Evolutionary conservation across 805 yeast species (phyloP).

Genomic region (Metschnikowia cerradonensis): DNA sequence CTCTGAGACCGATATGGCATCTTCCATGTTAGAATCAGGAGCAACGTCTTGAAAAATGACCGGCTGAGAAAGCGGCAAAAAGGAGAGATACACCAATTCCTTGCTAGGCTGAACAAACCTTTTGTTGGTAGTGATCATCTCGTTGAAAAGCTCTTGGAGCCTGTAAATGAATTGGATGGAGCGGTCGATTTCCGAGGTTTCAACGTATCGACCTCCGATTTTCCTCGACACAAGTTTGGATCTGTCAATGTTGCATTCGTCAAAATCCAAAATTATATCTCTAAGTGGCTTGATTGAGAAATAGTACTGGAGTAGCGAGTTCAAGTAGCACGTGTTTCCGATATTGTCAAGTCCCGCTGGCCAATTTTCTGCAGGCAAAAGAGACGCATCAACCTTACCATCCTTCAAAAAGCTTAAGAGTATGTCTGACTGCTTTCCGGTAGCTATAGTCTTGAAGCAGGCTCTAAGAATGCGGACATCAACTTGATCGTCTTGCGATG

Average conservation of each 20-base stretch:
- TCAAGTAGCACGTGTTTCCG: conserved; percentile 87
- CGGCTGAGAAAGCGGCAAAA: conserved; percentile 64
- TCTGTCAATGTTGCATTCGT: conserved; percentile 24
- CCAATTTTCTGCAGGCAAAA: conserved; percentile 61
- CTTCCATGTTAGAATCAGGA: conserved; percentile 6
- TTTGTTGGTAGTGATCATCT: conserved; percentile 58
- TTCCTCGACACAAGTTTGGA: conserved; percentile 41
- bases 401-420: conserved; percentile 53
- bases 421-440: conserved; percentile 49
- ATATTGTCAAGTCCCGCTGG: conserved; percentile 93
- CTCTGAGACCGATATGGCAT: not conserved
- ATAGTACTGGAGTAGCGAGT: conserved; percentile 85
- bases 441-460: conserved; percentile 55
- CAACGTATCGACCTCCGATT: conserved; percentile 83
- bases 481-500: conserved; percentile 23
- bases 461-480: conserved; percentile 55
- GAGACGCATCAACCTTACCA: conserved; percentile 58
- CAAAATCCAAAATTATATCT: conserved; percentile 56
- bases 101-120: conserved; percentile 76
- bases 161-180: conserved; percentile 79
- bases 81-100: conserved; percentile 84
- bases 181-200: conserved; percentile 72
- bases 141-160: conserved; percentile 62
- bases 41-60: conserved; percentile 48
- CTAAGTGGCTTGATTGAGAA: conserved; percentile 82